These are phyloP conservation scores for Lenzites betulinus DNA, from an alignment of 768 basidiomycete genomes.

Conservation along the genomic window DNA sequence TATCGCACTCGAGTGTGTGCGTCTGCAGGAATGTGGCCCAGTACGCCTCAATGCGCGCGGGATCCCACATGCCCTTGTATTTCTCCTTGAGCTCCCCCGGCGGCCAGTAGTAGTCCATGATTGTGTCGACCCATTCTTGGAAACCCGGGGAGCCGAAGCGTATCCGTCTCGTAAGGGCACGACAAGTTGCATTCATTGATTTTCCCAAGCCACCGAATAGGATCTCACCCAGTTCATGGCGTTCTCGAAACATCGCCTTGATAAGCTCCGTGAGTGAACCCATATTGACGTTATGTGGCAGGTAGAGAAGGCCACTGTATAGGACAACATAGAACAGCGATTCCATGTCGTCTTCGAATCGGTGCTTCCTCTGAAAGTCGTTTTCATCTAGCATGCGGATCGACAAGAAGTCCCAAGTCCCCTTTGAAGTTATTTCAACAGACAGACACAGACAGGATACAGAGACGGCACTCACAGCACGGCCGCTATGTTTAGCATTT, in stretches of 20 bases:
- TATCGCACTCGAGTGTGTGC: background rate
- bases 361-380: background rate
- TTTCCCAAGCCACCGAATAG: background rate
- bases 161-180: background rate
- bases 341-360: background rate
- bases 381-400: background rate
- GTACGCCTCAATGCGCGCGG: background rate
- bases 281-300: background rate
- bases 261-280: background rate
- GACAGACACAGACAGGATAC: background rate
- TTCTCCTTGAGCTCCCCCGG: background rate
- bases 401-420: background rate
- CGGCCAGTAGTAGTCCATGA: background rate
- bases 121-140: conserved; percentile 1
- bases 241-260: background rate
- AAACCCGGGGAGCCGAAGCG: background rate
- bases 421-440: background rate
- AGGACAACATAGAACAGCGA: background rate
- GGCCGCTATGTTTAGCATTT: background rate
- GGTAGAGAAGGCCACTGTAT: background rate
- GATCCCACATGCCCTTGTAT: background rate
- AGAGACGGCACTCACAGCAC: background rate
- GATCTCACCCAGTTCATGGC: background rate
- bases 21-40: conserved; percentile 5
- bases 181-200: background rate